Conservation (phyloP, 169 alveolate genomes). For the Plasmodium berghei region DNA sequence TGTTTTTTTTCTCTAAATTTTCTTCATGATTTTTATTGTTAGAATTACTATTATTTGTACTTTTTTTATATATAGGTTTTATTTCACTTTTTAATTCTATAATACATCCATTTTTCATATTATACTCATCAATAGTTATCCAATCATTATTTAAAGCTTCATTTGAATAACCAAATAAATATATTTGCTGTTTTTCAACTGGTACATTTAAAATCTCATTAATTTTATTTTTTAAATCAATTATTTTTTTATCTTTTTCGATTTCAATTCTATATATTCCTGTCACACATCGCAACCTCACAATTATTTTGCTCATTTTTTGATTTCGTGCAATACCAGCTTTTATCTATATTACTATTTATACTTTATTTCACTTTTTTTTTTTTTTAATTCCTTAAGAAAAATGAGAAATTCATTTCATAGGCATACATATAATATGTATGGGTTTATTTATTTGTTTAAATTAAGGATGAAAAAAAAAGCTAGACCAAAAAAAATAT, state of each 20-base stretch:
- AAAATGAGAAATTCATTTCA: no score
- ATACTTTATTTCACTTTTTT: not conserved
- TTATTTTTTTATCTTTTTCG: conserved; percentile 2
- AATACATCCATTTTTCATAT: conserved; percentile 33
- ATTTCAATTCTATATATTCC: conserved; percentile 54
- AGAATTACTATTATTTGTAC: not conserved
- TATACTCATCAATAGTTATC: not conserved
- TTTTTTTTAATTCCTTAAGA: not conserved
- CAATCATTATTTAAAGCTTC: not conserved
- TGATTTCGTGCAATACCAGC: not conserved
- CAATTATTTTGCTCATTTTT: conserved; percentile 38
- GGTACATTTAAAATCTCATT: conserved; percentile 53
- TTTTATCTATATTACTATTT: not conserved
- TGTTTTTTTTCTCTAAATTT: not conserved
- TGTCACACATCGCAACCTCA: conserved; percentile 25
- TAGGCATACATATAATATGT: no score
- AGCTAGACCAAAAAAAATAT: no score
- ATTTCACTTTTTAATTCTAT: conserved; percentile 28
- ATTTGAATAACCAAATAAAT: conserved; percentile 7
- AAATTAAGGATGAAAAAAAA: no score
- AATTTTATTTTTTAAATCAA: conserved; percentile 46
- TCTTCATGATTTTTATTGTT: conserved; percentile 4
- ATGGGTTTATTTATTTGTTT: no score
- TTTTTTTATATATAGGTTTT: conserved; percentile 17
- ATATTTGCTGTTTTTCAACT: conserved; percentile 21